Percentiles rank a stretch among this genome's conserved stretches.
These are phyloP conservation scores for Pseudogymnoascus sp. DNA, from an alignment of 2,329 filamentous ascomycete species.

Conservation along the genomic window DNA sequence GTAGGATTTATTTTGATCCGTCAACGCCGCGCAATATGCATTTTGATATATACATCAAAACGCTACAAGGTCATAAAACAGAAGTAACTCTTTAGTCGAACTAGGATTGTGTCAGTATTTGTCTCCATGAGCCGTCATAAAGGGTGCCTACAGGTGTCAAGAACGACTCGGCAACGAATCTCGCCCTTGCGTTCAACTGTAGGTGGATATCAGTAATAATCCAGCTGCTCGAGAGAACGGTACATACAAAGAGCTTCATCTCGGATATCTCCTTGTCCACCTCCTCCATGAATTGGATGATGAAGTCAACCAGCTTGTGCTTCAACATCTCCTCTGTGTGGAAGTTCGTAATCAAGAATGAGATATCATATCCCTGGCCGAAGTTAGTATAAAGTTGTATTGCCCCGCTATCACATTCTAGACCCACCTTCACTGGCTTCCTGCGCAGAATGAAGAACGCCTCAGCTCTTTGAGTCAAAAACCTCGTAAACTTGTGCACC, in stretches of 20 bases:
- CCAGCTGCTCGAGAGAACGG: background rate
- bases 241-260: constrained; percentile 97
- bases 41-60: constrained; percentile 8
- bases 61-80: constrained; percentile 7
- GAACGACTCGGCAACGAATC: constrained; percentile 98
- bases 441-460: constrained; percentile 93
- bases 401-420: background rate
- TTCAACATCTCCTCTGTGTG: constrained; percentile 98
- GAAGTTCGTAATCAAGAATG: constrained; percentile 97
- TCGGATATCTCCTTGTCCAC: constrained; percentile 99
- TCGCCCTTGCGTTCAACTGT: constrained; percentile 88
- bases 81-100: background rate
- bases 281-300: constrained; percentile 99
- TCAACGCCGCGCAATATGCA: constrained; percentile 8
- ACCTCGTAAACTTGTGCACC: constrained; percentile 96
- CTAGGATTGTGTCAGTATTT: constrained; percentile 1
- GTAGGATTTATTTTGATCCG: constrained; percentile 8
- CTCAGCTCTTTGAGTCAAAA: constrained; percentile 92
- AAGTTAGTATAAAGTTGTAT: constrained; percentile 15
- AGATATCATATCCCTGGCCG: constrained; percentile 90
- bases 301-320: constrained; percentile 98
- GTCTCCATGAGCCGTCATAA: background rate
- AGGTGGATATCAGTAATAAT: constrained; percentile 27
- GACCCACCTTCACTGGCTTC: constrained; percentile 81
- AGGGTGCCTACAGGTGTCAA: constrained; percentile 67